Base-by-base conservation (phyloP, 1,284 basidiomycete genomes). In the Tilletia setariae region DNA sequence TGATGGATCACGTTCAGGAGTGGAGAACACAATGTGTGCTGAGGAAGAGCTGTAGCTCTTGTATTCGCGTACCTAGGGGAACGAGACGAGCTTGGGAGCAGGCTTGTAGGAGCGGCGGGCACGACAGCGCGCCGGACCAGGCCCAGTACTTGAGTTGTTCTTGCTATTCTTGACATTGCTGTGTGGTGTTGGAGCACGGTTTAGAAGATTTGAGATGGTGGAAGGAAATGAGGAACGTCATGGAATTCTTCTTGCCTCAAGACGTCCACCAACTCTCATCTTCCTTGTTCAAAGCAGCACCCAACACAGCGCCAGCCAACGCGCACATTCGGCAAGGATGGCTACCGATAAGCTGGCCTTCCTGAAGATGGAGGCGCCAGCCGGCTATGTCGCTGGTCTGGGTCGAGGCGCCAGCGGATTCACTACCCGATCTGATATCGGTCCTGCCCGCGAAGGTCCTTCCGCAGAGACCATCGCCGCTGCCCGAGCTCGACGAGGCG, bases 341-440 rank as follows among this genome's bases (percentile, higher is more conserved):
- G 56, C 56, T 35, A 43, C 43, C 62, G 53, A 63, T 16, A 67
- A 67, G 61, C 67, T 64, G 28, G 67, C 67, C 49, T 67, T 80
- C 73, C 67, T 80, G 19, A 68, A 70, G 28, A 78, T 78, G 75
- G 72, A 77, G 72, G 79, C 80, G 6, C 80, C 80, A 8, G 70
- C 79, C 44, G 77, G 77, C 65, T 82, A 82, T 68, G 80, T 82
- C 2, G 80, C 80, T 0, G 80, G 80, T 68, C 68, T 82, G 9
- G 80, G 80, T 15, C 73, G 81, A 32, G 79, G 81, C 84, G 94
- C 95, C 64, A 96, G 94, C 65, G 96, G 95, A 70, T 98, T 98
- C 85, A 98, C 95, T 0, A 98, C 94, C 8, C 91, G 95, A 66
- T 96, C 94, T 62, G 95, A 98, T 88, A 98, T 99, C 74, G 95